These are phyloP conservation scores for Diaporthe sp. DNA, from an alignment of 2,329 filamentous ascomycete species.

Conservation along the genomic window DNA sequence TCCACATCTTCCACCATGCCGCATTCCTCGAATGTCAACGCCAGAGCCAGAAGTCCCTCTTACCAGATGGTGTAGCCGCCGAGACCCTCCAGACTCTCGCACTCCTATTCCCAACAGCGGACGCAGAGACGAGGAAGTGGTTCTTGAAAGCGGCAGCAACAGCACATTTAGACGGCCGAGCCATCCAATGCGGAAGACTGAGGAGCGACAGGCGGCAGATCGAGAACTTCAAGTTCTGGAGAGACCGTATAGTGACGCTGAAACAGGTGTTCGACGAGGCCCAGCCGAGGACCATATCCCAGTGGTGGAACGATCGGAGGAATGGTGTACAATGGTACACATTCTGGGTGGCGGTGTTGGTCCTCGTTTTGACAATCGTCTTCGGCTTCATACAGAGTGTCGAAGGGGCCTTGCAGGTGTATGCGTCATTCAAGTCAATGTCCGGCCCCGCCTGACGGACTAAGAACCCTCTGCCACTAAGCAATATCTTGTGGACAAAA, in stretches of 20 bases:
- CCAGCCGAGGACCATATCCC: slow-evolving; percentile 50
- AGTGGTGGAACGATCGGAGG: slow-evolving; percentile 60
- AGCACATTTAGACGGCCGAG: slow-evolving; percentile 50
- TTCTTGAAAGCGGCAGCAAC: slow-evolving; percentile 30
- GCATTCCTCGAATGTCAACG: slow-evolving; percentile 53
- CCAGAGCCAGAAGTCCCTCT: slow-evolving; percentile 44
- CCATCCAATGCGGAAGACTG: slow-evolving; percentile 50
- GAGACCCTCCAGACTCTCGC: slow-evolving; percentile 56
- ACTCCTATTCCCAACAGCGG: slow-evolving; percentile 53
- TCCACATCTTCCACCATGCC: slow-evolving; percentile 57
- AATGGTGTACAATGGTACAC: slow-evolving; percentile 61
- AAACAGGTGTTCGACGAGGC: slow-evolving; percentile 59
- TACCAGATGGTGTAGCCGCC: slow-evolving; percentile 50
- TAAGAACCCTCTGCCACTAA: accelerated
- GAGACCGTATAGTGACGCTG: slow-evolving; percentile 57
- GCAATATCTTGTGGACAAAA: too few relatives aligned
- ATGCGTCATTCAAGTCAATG: slow-evolving; percentile 40
- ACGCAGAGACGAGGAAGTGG: slow-evolving; percentile 40
- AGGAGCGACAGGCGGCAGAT: slow-evolving; percentile 51
- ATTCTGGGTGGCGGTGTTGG: slow-evolving; percentile 60
- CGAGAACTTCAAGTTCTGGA: slow-evolving; percentile 56
- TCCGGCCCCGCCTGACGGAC: neutral
- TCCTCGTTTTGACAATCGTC: slow-evolving; percentile 54
- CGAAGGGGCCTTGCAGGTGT: slow-evolving; percentile 58
- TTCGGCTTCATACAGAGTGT: slow-evolving; percentile 59